These are phyloP conservation scores for Eucalyptus sp. DNA, from an alignment of 345 rosid species.

Conservation along the genomic window DNA sequence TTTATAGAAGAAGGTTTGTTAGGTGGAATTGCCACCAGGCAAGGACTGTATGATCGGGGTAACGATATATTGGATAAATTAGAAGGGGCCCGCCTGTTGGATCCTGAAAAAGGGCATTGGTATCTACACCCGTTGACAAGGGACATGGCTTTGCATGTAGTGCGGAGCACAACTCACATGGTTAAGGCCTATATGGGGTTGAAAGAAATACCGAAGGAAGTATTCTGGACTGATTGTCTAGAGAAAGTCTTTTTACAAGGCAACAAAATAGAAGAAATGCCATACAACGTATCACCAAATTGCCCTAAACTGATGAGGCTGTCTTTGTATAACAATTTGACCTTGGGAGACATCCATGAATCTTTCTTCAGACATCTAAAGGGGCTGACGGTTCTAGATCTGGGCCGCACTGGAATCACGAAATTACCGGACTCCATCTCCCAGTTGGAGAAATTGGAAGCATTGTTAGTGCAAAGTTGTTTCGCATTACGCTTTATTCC, in stretches of 20 bases:
- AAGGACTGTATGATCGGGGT: neutral
- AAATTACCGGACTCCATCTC: neutral
- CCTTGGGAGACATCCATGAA: neutral
- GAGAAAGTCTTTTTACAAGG: neutral
- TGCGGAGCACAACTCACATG: neutral
- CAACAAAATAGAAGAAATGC: neutral
- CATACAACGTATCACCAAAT: neutral
- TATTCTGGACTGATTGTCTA: neutral
- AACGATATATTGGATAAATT: neutral
- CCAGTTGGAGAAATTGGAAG: neutral
- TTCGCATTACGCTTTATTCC: neutral
- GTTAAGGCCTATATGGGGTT: neutral
- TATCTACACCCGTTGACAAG: constrained; percentile 7
- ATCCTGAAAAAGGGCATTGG: neutral
- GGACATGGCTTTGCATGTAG: constrained; percentile 4
- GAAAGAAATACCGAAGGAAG: neutral
- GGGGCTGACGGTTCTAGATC: neutral
- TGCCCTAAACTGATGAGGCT: neutral
- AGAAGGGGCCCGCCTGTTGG: neutral
- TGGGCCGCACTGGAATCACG: neutral
- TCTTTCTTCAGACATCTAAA: neutral
- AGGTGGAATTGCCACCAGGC: neutral
- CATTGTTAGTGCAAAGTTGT: neutral
- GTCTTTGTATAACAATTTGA: neutral
- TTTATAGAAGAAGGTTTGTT: constrained; percentile 5